Evolutionary conservation across 768 basidiomycete species (phyloP).

Genomic region (Rhodosporidiobolus sp.): DNA sequence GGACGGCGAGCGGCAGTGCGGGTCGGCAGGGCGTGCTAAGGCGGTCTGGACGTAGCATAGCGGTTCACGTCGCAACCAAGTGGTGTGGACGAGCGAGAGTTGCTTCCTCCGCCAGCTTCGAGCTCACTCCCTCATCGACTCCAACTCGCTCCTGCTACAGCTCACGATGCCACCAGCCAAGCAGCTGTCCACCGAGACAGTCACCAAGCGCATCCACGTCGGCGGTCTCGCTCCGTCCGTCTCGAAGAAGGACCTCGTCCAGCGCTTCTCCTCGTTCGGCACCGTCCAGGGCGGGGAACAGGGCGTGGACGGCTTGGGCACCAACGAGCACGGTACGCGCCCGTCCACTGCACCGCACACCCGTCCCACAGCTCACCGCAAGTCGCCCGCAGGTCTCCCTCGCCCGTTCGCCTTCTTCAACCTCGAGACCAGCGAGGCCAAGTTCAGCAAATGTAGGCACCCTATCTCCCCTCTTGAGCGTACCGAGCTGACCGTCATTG

Average conservation of each 20-base stretch:
- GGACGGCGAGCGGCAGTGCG: too few relatives aligned
- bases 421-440: slow-evolving; percentile 24
- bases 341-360: not conserved
- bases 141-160: not conserved
- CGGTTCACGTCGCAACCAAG: too few relatives aligned
- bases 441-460: slow-evolving; percentile 30
- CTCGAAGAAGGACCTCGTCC: slow-evolving; percentile 25
- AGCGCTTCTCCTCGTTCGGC: slow-evolving; percentile 37
- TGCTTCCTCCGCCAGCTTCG: too few relatives aligned
- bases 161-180: not conserved
- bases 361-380: not conserved
- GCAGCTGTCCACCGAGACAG: slow-evolving; percentile 10
- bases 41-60: too few relatives aligned
- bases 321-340: slow-evolving; percentile 4
- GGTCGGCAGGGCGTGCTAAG: too few relatives aligned
- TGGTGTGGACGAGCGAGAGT: too few relatives aligned
- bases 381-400: slow-evolving; percentile 6
- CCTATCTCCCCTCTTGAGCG: not conserved
- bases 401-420: slow-evolving; percentile 35
- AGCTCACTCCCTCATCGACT: not conserved
- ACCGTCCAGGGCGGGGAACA: slow-evolving; percentile 7
- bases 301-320: slow-evolving; percentile 26
- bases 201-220: slow-evolving; percentile 33
- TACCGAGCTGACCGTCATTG: too few relatives aligned
- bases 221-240: slow-evolving; percentile 25